Percentiles rank a stretch among this genome's conserved stretches.
Evolutionary conservation across 768 basidiomycete genomes (phyloP).

Genomic region (Leucocoprinus sp.): DNA sequence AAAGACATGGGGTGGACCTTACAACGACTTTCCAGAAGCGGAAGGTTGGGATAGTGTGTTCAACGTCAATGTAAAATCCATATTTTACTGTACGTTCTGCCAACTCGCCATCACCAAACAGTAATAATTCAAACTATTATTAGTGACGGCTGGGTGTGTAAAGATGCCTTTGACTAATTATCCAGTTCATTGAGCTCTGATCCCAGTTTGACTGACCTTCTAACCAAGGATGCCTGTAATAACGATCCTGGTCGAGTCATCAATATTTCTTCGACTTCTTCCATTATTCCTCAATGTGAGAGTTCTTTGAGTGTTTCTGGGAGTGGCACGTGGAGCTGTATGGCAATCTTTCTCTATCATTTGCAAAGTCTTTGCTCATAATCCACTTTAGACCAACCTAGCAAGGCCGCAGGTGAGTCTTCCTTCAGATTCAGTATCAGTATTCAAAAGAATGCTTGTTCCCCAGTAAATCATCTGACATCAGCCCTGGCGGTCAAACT

Average conservation of each 20-base stretch:
- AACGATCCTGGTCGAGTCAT: conserved; percentile 68
- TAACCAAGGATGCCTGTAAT: conserved; percentile 57
- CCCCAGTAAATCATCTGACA: conserved; percentile 68
- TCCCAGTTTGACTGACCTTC: conserved; percentile 44
- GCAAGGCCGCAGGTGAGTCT: conserved; percentile 65
- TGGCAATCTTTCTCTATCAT: conserved; percentile 22
- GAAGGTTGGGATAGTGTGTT: conserved; percentile 84
- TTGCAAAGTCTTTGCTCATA: not conserved
- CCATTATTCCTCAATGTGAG: conserved; percentile 45
- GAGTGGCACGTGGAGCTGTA: conserved; percentile 74
- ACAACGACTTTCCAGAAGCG: conserved; percentile 64
- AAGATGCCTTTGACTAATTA: not conserved
- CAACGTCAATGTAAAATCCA: conserved; percentile 77
- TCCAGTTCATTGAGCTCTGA: not conserved
- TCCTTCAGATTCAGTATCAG: not conserved
- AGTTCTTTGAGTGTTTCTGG: conserved; percentile 43
- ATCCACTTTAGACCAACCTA: conserved; percentile 53
- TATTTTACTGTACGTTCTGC: conserved; percentile 61
- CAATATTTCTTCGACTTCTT: conserved; percentile 71
- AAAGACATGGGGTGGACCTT: conserved; percentile 69
- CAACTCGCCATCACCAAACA: conserved; percentile 3
- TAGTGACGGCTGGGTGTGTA: conserved; percentile 47
- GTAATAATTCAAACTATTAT: not conserved
- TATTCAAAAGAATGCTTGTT: not conserved
- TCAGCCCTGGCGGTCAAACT: conserved; percentile 63